Base-by-base conservation (phyloP, 495 filamentous ascomycete species). In the Copromyces sp. region DNA sequence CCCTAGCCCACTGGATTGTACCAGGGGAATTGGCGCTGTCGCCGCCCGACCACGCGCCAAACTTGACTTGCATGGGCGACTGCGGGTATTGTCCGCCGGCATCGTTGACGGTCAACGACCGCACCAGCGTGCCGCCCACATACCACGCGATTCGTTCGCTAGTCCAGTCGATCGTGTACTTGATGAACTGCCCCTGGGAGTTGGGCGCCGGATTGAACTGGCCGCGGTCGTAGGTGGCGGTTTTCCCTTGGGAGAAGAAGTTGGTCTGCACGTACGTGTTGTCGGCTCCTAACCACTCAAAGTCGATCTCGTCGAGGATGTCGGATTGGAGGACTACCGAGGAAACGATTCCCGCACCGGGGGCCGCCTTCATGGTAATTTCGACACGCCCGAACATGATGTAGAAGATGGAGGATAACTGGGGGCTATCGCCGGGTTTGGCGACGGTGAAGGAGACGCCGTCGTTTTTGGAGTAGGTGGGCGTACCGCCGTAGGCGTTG, bases 271-370 rank as follows among this genome's bases (percentile, higher is more conserved):
- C 91, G 70, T 90, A 80, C 69, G 76, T 86, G 70, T 84, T 82
- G 76, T 90, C 86, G 61, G 86, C 85, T 44, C 91, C 91, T 16
- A 93, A 81, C 91, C 91, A 94, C 78, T 94, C 91, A 87, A 93
- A 93, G 80, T 98, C 95, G 77, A 99, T 93, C 82, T 99, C 95
- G 81, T 99, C 95, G 14, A 97, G 88, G 74, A 90, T 88, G 80
- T 97, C 95, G 11, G 94, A 97, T 80, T 95, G 89, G 71, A 99
- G 82, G 14, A 98, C 93, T 37, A 95, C 85, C 69, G 90, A 94
- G 82, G 90, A 94, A 68, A 99, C 89, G 70, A 97, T 89, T 69
- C 93, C 93, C 8, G 78, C 78, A 4, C 93, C 93, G 8, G 88
- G 86, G 42, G 92, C 89, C 73, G 92, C 89, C 81, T 90, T 89